These are phyloP conservation scores for Buddleja alternifolia DNA, from an alignment of 257 asterid species.

Conservation along the genomic window DNA sequence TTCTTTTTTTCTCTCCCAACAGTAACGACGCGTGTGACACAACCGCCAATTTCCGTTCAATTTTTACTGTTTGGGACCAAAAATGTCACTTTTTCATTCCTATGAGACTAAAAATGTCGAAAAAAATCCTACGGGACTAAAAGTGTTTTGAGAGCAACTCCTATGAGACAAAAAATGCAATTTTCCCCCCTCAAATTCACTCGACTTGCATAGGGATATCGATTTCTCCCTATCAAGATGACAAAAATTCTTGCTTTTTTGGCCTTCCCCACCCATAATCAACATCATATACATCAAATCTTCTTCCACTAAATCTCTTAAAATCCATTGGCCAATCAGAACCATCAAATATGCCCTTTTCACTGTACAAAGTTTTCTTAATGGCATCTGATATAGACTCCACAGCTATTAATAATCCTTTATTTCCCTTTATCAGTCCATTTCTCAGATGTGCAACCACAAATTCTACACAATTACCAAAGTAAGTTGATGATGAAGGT, in stretches of 20 bases:
- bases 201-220: constrained; percentile 36
- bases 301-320: background rate
- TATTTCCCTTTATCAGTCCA: constrained; percentile 26
- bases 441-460: background rate
- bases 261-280: constrained; percentile 45
- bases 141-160: no score
- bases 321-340: constrained; percentile 26
- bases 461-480: constrained; percentile 43
- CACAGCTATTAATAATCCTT: constrained; percentile 32
- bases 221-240: constrained; percentile 36
- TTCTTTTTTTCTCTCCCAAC: no score
- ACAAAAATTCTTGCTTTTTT: constrained; percentile 35
- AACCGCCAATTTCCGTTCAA: no score
- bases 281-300: constrained; percentile 35
- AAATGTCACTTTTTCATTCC: no score
- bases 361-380: constrained; percentile 20
- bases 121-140: no score
- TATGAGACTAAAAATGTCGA: no score
- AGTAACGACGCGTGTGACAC: no score
- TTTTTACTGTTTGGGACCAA: no score
- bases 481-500: constrained; percentile 38
- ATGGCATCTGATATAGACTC: constrained; percentile 31
- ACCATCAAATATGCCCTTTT: constrained; percentile 26
- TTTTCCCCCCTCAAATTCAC: constrained; percentile 44
- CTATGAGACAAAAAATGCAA: no score